Evolutionary conservation across 352 stramenopile genomes (phyloP), one percentile per base, ranked within the genome.

Genomic region (Globisporangium nagaii): DNA sequence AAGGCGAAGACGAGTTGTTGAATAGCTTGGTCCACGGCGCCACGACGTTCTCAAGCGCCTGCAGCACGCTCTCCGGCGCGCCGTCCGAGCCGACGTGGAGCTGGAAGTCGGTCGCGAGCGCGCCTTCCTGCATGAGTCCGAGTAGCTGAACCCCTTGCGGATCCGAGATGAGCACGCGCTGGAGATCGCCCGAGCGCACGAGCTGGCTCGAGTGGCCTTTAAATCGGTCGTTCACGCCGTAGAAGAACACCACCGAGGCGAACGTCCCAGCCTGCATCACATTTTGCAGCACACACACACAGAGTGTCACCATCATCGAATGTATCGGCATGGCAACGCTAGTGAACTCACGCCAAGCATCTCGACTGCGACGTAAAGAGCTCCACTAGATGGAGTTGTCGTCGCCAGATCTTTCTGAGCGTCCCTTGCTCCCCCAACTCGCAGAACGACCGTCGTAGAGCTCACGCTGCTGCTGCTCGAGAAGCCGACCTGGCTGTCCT

Each of bases 311-410:
- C n/a, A n/a, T n/a, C n/a, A n/a, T n/a, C n/a, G n/a, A n/a, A n/a
- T n/a, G n/a, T n/a, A n/a, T n/a, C n/a, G n/a, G n/a, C n/a, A n/a
- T n/a, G n/a, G n/a, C n/a, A n/a, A n/a, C n/a, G n/a, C n/a, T n/a
- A n/a, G n/a, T n/a, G n/a, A n/a, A n/a, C n/a, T n/a, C n/a, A 82
- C 74, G 6, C 56, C 30, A 11, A 80, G 34, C 71, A 80, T 71
- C 11, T 60, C 62, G 4, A 82, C 46, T 27, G 67, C 69, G 4
- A 85, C 48, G 49, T 71, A 62, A 19, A 63, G 28, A 22, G 19
- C 8, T 15, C 7, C 24, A 25, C 53, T 4, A 3, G 52, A 19
- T 30, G 22, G 3, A 17, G 17, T 2, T 11, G 30, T 12, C 6
- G n/a, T 12, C 3, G 41, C 9, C 15, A 9, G 25, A n/a, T 56